Percentiles rank a stretch among this genome's conserved stretches.
Evolutionary conservation across 345 rosid species (phyloP).

Genomic region (Gossypium ekmanianum): DNA sequence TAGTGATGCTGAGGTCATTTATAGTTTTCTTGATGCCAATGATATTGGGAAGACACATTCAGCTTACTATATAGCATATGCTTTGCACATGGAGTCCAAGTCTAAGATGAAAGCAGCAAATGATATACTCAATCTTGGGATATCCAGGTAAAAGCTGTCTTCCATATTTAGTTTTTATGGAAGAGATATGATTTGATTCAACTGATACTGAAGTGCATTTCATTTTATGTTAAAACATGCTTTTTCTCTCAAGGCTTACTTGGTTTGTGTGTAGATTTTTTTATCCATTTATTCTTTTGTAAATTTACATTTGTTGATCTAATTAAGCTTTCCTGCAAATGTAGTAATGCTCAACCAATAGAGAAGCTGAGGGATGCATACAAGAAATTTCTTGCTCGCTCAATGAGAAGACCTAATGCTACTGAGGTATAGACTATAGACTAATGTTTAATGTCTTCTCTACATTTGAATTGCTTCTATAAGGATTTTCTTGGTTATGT

Average conservation of each 20-base stretch:
- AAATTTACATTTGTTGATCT: background rate
- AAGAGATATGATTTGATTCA: background rate
- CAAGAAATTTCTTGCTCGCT: conserved; percentile 62
- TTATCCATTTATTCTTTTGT: background rate
- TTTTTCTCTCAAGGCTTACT: background rate
- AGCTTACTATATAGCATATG: conserved; percentile 57
- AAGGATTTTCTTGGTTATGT: conserved; percentile 5
- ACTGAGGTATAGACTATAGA: conserved; percentile 37
- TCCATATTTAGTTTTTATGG: background rate
- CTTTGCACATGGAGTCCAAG: conserved; percentile 72
- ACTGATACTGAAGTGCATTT: background rate
- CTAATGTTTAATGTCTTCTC: background rate
- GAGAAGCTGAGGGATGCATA: conserved; percentile 76
- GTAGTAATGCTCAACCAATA: conserved; percentile 69
- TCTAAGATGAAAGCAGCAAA: conserved; percentile 69
- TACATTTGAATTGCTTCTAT: background rate
- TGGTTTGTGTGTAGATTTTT: background rate
- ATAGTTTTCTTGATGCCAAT: conserved; percentile 72
- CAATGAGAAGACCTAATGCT: conserved; percentile 49
- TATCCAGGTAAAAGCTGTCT: conserved; percentile 48
- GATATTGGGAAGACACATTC: conserved; percentile 72
- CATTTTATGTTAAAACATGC: conserved; percentile 3
- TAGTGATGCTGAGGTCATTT: conserved; percentile 69
- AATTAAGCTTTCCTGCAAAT: conserved; percentile 4
- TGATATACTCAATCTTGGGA: conserved; percentile 66